These are phyloP conservation scores for Hypoxylon perforatum DNA, from an alignment of 495 filamentous ascomycete genomes.

Conservation along the genomic window DNA sequence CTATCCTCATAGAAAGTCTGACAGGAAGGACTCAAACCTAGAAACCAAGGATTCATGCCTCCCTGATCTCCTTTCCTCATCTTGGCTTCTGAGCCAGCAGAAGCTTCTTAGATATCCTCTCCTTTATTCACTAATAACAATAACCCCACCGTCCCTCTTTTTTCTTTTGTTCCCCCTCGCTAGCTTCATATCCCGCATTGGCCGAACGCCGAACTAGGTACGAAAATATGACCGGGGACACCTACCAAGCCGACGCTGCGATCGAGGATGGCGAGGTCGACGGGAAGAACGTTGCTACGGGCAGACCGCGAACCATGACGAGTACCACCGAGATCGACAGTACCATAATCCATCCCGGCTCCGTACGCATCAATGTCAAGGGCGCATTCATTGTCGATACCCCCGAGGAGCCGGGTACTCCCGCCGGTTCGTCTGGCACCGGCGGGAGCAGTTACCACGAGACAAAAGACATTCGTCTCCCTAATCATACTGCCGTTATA, in stretches of 20 bases:
- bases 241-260: constrained; percentile 36
- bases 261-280: constrained; percentile 27
- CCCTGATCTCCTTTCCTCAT: constrained; percentile 24
- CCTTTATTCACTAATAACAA: no score
- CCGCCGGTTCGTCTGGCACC: constrained; percentile 56
- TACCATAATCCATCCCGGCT: constrained; percentile 83
- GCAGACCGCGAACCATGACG: constrained; percentile 50
- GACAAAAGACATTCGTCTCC: constrained; percentile 91
- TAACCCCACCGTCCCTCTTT: not conserved
- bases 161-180: not conserved
- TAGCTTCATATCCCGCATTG: not conserved
- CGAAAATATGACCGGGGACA: constrained; percentile 27
- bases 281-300: constrained; percentile 3
- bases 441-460: constrained; percentile 72
- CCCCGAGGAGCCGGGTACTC: constrained; percentile 61
- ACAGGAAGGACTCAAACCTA: constrained; percentile 11
- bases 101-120: constrained; percentile 22
- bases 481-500: constrained; percentile 90
- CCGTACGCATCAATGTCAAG: constrained; percentile 91
- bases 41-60: constrained; percentile 38
- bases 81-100: constrained; percentile 37
- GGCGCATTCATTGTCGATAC: constrained; percentile 95
- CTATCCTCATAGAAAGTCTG: not conserved
- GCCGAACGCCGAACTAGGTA: no score
- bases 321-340: constrained; percentile 71